These are phyloP conservation scores for Neopestalotiopsis clavispora DNA, from an alignment of 2,329 filamentous ascomycete species.

Conservation along the genomic window DNA sequence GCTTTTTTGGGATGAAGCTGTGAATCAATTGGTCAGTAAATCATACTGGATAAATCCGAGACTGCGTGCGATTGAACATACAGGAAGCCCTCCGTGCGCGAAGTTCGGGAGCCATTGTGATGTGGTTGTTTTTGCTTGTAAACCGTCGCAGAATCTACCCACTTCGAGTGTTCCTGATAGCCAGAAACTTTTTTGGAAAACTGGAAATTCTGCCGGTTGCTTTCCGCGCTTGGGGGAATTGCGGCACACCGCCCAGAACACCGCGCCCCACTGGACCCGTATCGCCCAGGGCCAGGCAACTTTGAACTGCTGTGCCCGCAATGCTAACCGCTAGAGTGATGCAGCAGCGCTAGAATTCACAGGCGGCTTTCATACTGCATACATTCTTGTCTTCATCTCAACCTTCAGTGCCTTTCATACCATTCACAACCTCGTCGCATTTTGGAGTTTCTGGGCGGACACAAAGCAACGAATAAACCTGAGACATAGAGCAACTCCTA, in stretches of 20 bases:
- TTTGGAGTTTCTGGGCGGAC: no score
- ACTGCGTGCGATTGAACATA: background rate
- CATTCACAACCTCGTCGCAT: no score
- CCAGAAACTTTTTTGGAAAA: constrained; percentile 15
- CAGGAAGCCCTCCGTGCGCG: constrained; percentile 17
- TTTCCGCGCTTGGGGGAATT: background rate
- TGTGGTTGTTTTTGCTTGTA: constrained; percentile 8
- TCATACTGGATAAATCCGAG: background rate
- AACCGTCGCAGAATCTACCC: background rate
- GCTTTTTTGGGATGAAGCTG: constrained; percentile 40
- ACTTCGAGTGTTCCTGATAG: background rate
- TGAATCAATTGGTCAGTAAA: constrained; percentile 21
- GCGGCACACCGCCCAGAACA: constrained; percentile 2
- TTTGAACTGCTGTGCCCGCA: background rate
- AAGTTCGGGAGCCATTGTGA: constrained; percentile 20
- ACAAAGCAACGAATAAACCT: no score
- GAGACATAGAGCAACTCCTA: no score
- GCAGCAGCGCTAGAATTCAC: no score
- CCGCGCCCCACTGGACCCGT: background rate
- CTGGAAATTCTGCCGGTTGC: constrained; percentile 11
- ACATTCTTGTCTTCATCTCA: no score
- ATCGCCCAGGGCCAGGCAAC: background rate
- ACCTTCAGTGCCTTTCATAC: no score
- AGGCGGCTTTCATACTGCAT: no score
- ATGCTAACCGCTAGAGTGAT: no score